Base-by-base conservation (phyloP, 495 filamentous ascomycete genomes). In the Hypoxylon rickii region DNA sequence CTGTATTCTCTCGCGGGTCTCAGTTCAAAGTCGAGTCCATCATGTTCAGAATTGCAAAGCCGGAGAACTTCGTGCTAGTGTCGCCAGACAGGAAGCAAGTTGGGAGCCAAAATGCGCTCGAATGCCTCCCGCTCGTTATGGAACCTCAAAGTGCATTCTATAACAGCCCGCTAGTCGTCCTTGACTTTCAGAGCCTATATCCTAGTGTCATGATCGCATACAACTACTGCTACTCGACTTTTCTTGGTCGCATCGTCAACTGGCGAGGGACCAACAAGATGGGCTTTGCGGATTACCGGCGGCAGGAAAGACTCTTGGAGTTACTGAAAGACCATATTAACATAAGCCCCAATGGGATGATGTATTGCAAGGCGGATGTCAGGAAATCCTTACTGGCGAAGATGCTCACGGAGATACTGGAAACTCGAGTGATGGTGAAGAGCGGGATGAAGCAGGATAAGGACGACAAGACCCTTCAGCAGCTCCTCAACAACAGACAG, bases 151-250 rank as follows among this genome's bases (percentile, higher is more conserved):
- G 93, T 48, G 87, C 85, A 24, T 97, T 97, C 64, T 98, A 97
- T 68, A 89, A 77, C 21, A 93, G 89, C 52, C 94, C 94, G 0
- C 66, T 98, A 10, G 65, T 98, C 8, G 94, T 98, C 0, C 77
- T 98, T 8, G 94, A 98, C 71, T 98, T 98, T 58, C 95, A 97
- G 68, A 94, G 89, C 20, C 77, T 98, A 18, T 98, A 98, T 65
- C 94, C 94, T 2, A 96, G 91, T 65, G 86, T 97, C 40, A 97
- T 98, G 92, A 97, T 98, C 61, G 94, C 94, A 0, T 97, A 98
- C 73, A 98, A 98, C 67, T 96, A 97, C 72, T 98, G 94, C 75
- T 98, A 98, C 70, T 97, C 94, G 0, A 98, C 94, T 0, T 98
- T 90, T 58, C 81, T 98, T 6, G 94, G 94, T 2, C 84, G 94